Evolutionary conservation across 106 monocot genomes (phyloP), one percentile per base, ranked within the genome.

Genomic region (Triglochin maritima): DNA sequence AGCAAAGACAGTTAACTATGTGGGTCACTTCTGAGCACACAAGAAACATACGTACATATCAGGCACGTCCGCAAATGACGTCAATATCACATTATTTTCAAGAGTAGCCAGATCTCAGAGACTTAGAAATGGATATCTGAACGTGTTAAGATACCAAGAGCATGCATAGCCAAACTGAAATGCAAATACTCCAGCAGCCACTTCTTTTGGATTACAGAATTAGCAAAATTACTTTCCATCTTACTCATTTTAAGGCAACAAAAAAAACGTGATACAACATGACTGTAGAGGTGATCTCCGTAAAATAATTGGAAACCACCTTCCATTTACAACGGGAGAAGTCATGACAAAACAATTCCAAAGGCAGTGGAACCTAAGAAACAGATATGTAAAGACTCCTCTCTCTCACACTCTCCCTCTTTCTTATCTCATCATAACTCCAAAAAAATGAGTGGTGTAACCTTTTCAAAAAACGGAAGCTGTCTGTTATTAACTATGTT

Each of bases 401-500:
- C 12, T 49, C 51, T 42, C 14, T 74, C 47, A 49, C 17, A 13
- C 65, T 73, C 50, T 51, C 43, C 16, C 42, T 58, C 43, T 14
- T 59, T 46, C 10, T 49, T 49, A 12, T 58, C 66, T 59, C 52
- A 49, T 29, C 66, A 42, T 68, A 15, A 8, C 57, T 66, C 17
- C 49, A 58, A 75, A 67, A 52, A 67, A 59, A 56, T 49, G 59
- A 50, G 48, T 44, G 50, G 47, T 48, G 17, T 67, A 60, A n/a
- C n/a, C 67, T 62, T 53, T 41, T 29, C 29, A 29, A 2, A 49
- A n/a, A 61, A 60, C 42, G 13, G 5, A 17, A 12, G 16, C 45
- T 50, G 60, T 42, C 5, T 48, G 60, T 60, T 64, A 44, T 17
- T 65, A 13, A 68, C 6, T 16, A 57, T 82, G 79, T 90, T 79